A percentile compares a stretch with the other conserved stretches of the same genome.
Conservation (phyloP, 2,329 filamentous ascomycete genomes). For the Xylaria sp. region DNA sequence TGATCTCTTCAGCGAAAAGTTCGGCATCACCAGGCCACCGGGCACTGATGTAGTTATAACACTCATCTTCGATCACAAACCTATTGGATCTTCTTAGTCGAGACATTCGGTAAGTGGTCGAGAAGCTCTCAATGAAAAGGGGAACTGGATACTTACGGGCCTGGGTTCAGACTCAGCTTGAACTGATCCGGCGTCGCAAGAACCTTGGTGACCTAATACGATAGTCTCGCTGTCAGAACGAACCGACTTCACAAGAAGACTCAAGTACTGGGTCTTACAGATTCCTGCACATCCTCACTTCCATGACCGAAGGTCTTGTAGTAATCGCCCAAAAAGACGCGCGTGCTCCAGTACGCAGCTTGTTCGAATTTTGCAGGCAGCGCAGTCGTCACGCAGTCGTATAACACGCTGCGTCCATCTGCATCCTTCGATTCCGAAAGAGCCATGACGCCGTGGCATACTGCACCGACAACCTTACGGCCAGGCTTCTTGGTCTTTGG, state of each 20-base stretch:
- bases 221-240: conserved; percentile 8
- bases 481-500: conserved; percentile 41
- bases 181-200: conserved; percentile 41
- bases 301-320: conserved; percentile 52
- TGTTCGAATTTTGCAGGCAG: conserved; percentile 46
- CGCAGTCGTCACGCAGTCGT: conserved; percentile 44
- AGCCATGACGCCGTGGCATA: conserved; percentile 51
- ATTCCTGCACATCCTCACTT: conserved; percentile 44
- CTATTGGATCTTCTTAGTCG: conserved; percentile 25
- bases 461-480: conserved; percentile 41
- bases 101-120: not conserved
- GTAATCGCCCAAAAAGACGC: conserved; percentile 47
- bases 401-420: conserved; percentile 42
- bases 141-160: conserved; percentile 35
- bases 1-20: conserved; percentile 38
- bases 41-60: conserved; percentile 46
- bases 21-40: conserved; percentile 42
- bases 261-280: conserved; percentile 32
- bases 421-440: conserved; percentile 39
- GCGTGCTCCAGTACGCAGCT: conserved; percentile 44
- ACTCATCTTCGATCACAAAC: conserved; percentile 45
- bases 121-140: not conserved
- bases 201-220: conserved; percentile 37
- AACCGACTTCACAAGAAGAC: not conserved
- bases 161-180: conserved; percentile 38